These are phyloP conservation scores for Lyophyllum shimeji DNA, from an alignment of 768 basidiomycete species.

Conservation along the genomic window DNA sequence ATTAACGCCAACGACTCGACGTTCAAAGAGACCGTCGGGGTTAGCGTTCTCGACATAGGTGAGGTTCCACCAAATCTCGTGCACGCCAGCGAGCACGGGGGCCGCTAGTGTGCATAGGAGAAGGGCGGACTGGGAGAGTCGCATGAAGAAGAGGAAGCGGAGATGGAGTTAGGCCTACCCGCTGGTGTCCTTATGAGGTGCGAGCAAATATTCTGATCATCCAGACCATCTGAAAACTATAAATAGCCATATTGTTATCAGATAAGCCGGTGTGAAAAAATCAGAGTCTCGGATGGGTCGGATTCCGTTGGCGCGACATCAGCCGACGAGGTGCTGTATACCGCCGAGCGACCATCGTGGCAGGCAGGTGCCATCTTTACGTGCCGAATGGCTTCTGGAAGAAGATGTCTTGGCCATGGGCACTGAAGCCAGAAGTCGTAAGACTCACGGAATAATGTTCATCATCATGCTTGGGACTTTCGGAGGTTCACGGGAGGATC, in stretches of 20 bases:
- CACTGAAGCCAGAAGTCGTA: background rate
- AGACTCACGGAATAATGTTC: background rate
- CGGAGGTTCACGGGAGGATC: background rate
- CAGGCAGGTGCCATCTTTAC: background rate
- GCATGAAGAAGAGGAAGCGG: constrained; percentile 12
- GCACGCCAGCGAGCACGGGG: constrained; percentile 58
- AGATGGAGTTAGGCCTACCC: constrained; percentile 5
- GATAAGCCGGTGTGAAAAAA: constrained; percentile 5
- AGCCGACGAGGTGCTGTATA: background rate
- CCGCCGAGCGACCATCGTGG: background rate
- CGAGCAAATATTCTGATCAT: background rate
- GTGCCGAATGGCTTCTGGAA: background rate
- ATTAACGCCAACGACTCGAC: constrained; percentile 86
- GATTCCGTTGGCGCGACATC: background rate
- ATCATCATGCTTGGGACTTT: background rate
- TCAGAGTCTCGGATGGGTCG: background rate
- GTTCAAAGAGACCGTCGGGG: constrained; percentile 79
- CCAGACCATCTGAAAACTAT: background rate
- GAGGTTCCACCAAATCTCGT: constrained; percentile 89
- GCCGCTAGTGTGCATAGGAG: constrained; percentile 34
- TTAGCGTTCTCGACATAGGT: constrained; percentile 77
- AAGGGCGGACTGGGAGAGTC: constrained; percentile 19
- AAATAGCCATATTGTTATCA: constrained; percentile 7
- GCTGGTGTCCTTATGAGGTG: constrained; percentile 7
- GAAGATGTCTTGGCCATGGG: background rate